Evolutionary conservation across 768 basidiomycete genomes (phyloP).

Genomic region (Boletus insuetus): DNA sequence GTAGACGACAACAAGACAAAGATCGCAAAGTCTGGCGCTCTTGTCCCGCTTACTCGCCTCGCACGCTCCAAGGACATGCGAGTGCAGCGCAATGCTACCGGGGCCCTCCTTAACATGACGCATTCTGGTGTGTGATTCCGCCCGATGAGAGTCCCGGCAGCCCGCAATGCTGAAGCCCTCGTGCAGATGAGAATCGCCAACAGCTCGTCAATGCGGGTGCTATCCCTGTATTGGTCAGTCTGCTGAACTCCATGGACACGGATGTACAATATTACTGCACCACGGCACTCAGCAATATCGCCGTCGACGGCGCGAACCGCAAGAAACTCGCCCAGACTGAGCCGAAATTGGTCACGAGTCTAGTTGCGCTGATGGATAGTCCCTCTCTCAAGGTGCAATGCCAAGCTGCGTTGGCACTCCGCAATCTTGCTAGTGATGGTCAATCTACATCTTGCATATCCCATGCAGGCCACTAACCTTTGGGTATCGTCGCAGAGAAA

Average conservation of each 20-base stretch:
- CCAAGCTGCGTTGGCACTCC: conserved; percentile 92
- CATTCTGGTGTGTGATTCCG: conserved; percentile 72
- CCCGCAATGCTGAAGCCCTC: conserved; percentile 3
- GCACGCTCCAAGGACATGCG: conserved; percentile 99
- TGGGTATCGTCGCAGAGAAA: conserved; percentile 61
- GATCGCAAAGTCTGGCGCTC: conserved; percentile 98
- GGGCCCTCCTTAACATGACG: conserved; percentile 98
- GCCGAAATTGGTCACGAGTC: conserved; percentile 89
- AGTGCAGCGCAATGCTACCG: conserved; percentile 97
- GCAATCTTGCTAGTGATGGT: conserved; percentile 98
- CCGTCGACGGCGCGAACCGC: conserved; percentile 92
- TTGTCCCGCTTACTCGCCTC: conserved; percentile 92
- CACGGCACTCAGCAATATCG: conserved; percentile 96
- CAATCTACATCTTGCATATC: conserved; percentile 14
- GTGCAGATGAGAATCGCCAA: conserved; percentile 92
- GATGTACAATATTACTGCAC: conserved; percentile 99
- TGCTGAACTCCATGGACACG: conserved; percentile 95
- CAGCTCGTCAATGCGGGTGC: conserved; percentile 98
- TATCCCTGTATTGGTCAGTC: conserved; percentile 92
- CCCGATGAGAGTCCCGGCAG: neutral
- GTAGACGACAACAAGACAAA: conserved; percentile 99
- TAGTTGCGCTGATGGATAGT: conserved; percentile 96
- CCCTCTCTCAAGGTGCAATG: conserved; percentile 98
- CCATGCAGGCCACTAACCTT: conserved; percentile 6
- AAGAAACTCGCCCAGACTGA: conserved; percentile 94